A percentile compares a stretch with the other conserved stretches of the same genome.
Evolutionary conservation across 1,284 basidiomycete genomes (phyloP).

Genomic region (Schizophyllum amplum): DNA sequence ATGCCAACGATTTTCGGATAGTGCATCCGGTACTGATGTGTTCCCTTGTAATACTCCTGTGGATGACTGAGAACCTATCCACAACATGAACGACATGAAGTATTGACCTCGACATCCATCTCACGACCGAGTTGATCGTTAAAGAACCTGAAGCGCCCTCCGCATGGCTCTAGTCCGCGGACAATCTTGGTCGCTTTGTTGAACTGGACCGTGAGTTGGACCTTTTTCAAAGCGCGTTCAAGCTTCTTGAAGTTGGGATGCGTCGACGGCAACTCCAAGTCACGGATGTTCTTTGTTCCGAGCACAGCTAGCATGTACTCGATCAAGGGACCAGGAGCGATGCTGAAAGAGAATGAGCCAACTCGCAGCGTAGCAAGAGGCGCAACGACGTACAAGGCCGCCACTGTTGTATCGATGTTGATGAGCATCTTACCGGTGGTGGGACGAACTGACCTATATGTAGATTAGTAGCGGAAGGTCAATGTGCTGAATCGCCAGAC

Average conservation of each 20-base stretch:
- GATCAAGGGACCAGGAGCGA: too few species aligned
- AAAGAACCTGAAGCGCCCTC: constrained; percentile 21
- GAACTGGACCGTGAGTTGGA: constrained; percentile 18
- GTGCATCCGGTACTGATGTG: neutral
- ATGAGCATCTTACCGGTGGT: constrained; percentile 29
- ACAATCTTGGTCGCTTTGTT: constrained; percentile 14
- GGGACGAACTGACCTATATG: constrained; percentile 39
- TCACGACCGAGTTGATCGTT: constrained; percentile 19
- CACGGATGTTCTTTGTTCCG: neutral
- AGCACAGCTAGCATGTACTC: too few species aligned
- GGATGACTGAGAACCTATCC: too few species aligned
- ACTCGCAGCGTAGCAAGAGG: too few species aligned
- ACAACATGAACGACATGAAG: too few species aligned
- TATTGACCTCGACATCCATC: constrained; percentile 27
- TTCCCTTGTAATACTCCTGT: too few species aligned
- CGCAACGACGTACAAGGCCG: constrained; percentile 39
- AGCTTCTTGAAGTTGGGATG: constrained; percentile 18
- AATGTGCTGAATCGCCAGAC: neutral
- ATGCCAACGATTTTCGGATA: constrained; percentile 32
- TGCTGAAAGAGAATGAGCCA: too few species aligned
- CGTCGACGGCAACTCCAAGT: neutral
- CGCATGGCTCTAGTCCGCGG: constrained; percentile 6
- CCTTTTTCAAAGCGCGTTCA: constrained; percentile 24
- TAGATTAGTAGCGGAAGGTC: neutral
- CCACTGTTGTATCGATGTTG: constrained; percentile 37